Evolutionary conservation across 2,329 filamentous ascomycete species (phyloP).

Genomic region (Xylariaceae sp.): DNA sequence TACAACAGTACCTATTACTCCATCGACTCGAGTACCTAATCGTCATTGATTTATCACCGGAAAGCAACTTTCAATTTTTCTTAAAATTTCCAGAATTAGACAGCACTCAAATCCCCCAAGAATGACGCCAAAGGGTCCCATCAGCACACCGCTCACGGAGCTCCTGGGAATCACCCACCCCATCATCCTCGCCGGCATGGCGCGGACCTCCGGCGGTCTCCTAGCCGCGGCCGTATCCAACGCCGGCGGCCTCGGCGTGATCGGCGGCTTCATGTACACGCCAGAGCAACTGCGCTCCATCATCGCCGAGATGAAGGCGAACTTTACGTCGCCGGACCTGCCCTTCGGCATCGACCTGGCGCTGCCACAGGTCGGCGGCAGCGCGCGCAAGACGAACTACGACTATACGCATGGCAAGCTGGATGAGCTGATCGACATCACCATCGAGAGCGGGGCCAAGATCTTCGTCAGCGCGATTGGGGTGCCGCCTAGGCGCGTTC

Average conservation of each 20-base stretch:
- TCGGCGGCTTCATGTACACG: slow-evolving; percentile 66
- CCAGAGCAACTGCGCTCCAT: slow-evolving; percentile 70
- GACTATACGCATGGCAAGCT: slow-evolving; percentile 90
- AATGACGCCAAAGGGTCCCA: slow-evolving; percentile 46
- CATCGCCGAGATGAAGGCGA: slow-evolving; percentile 77
- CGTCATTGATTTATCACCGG: too few relatives aligned
- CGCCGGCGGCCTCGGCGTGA: slow-evolving; percentile 76
- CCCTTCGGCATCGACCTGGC: slow-evolving; percentile 91
- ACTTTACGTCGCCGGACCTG: slow-evolving; percentile 59
- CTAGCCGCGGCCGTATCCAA: slow-evolving; percentile 85
- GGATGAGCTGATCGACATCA: slow-evolving; percentile 81
- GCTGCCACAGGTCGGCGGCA: slow-evolving; percentile 79
- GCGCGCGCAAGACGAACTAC: slow-evolving; percentile 84
- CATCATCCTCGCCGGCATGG: slow-evolving; percentile 91
- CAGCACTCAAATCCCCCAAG: slow-evolving; percentile 5
- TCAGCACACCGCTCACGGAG: slow-evolving; percentile 70
- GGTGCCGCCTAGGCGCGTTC: slow-evolving; percentile 67
- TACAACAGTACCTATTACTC: too few relatives aligned
- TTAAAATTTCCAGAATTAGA: too few relatives aligned
- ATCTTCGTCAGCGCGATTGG: slow-evolving; percentile 87
- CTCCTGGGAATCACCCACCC: slow-evolving; percentile 83
- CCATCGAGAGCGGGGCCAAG: slow-evolving; percentile 74
- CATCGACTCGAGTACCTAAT: too few relatives aligned
- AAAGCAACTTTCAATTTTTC: too few relatives aligned
- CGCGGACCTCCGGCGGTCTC: slow-evolving; percentile 69